These are phyloP conservation scores for Blastobotrys aristatus DNA, from an alignment of 1,139 yeast genomes.

Conservation along the genomic window DNA sequence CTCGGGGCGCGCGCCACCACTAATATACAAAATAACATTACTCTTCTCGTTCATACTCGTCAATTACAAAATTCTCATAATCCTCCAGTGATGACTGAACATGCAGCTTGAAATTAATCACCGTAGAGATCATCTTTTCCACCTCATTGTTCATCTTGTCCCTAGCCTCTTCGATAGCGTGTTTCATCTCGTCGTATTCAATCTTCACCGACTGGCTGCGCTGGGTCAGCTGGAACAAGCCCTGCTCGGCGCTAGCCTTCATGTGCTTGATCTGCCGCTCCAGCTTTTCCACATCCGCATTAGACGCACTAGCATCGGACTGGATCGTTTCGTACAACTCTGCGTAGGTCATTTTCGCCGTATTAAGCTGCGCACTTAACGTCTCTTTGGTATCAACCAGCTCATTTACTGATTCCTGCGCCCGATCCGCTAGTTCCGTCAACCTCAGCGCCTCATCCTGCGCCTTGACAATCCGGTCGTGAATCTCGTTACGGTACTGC, in stretches of 20 bases:
- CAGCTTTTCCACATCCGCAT: slow-evolving; percentile 60
- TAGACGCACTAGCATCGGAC: slow-evolving; percentile 49
- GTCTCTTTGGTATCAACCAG: slow-evolving; percentile 56
- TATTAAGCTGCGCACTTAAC: slow-evolving; percentile 52
- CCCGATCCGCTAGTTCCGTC: slow-evolving; percentile 57
- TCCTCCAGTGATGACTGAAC: slow-evolving; percentile 57
- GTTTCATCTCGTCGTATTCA: slow-evolving; percentile 50
- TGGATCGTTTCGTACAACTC: slow-evolving; percentile 54
- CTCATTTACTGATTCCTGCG: slow-evolving; percentile 51
- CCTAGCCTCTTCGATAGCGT: slow-evolving; percentile 45
- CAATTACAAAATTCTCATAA: slow-evolving; percentile 41
- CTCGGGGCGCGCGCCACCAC: neutral
- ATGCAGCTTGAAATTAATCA: slow-evolving; percentile 59
- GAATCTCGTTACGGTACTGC: slow-evolving; percentile 46
- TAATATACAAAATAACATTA: slow-evolving; percentile 22
- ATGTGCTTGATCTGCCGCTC: slow-evolving; percentile 57
- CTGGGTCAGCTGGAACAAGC: slow-evolving; percentile 51
- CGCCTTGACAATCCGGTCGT: slow-evolving; percentile 44
- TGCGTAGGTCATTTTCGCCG: slow-evolving; percentile 51
- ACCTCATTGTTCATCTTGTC: slow-evolving; percentile 50
- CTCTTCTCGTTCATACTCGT: slow-evolving; percentile 29
- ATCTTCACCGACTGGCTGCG: slow-evolving; percentile 50
- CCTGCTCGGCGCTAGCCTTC: slow-evolving; percentile 50
- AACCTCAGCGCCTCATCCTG: slow-evolving; percentile 57
- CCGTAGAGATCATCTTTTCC: slow-evolving; percentile 51